A percentile compares a stretch with the other conserved stretches of the same genome.
phyloP scores from a whole-genome alignment of 345 rosid genomes.

The Clarkia xantiana region DNA sequence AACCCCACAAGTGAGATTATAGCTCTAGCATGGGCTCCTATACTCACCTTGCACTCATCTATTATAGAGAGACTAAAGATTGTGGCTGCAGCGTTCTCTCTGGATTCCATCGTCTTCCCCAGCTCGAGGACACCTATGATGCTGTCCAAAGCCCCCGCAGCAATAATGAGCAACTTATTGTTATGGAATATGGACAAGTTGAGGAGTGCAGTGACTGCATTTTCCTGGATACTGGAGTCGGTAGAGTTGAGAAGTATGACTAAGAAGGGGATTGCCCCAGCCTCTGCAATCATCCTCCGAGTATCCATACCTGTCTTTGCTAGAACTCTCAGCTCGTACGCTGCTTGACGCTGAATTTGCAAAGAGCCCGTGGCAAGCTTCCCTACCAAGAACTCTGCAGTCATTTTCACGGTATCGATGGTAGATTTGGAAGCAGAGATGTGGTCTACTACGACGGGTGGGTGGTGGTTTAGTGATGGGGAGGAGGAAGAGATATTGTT shows the following conservation, averaged over 20 bases:
- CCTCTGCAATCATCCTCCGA: conserved; percentile 44
- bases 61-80: conserved; percentile 52
- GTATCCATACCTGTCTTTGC: conserved; percentile 60
- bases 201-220: conserved; percentile 52
- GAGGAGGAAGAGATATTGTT: conserved; percentile 33
- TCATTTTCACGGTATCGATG: conserved; percentile 38
- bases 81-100: conserved; percentile 63
- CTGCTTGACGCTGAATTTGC: conserved; percentile 50
- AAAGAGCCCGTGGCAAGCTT: conserved; percentile 55
- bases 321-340: conserved; percentile 50
- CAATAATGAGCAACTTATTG: conserved; percentile 51
- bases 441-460: conserved; percentile 29
- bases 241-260: conserved; percentile 30
- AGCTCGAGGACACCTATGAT: conserved; percentile 36
- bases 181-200: conserved; percentile 49
- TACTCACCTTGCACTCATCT: conserved; percentile 33
- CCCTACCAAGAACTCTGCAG: conserved; percentile 62
- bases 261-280: conserved; percentile 57
- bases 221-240: conserved; percentile 51
- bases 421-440: conserved; percentile 39
- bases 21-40: conserved; percentile 33
- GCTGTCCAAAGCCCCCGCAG: conserved; percentile 50
- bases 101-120: conserved; percentile 52
- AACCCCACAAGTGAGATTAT: conserved; percentile 36
- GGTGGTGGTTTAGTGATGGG: conserved; percentile 10